Base-by-base conservation (phyloP, 768 basidiomycete genomes). In the Paxillus involutus region DNA sequence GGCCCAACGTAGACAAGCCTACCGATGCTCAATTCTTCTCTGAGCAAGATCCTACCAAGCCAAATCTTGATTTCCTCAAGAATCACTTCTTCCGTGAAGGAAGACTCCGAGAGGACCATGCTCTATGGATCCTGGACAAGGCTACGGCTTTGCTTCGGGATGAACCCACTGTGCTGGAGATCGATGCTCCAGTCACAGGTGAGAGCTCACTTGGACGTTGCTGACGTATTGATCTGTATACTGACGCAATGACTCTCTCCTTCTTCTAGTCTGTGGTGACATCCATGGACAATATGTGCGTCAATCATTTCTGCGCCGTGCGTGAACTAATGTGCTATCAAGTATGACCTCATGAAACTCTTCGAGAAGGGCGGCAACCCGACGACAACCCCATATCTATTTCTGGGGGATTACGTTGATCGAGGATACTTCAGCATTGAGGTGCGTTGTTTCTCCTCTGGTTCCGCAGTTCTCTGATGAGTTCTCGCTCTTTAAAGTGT, bases 341-440 rank as follows among this genome's bases (percentile, higher is more conserved):
- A 88, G 85, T 89, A 84, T 62, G 86, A 89, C 68, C 72, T 89
- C 52, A 89, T 89, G 86, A 89, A 89, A 67, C 78, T 89, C 26
- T 88, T 89, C 63, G 86, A 89, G 66, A 84, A 88, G 21, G 87
- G 86, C 19, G 86, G 86, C 4, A 88, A 82, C 70, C 86, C 86
- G 2, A 85, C 84, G 49, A 83, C 84, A 35, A 89, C 86, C 3
- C 76, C 86, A 47, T 89, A 89, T 65, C 79, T 88, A 50, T 88
- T 89, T 74, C 69, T 89, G 47, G 86, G 86, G 12, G 86, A 89
- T 67, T 88, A 88, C 62, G 86, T 89, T 17, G 86, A 88, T 65
- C 73, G 86, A 54, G 86, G 86, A 32, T 89, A 89, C 71, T 88
- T 87, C 66, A 86, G 84, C 51, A 84, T 87, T 60, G 86, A 88